Conservation (phyloP, 768 basidiomycete genomes). For the Podaxis sp. region DNA sequence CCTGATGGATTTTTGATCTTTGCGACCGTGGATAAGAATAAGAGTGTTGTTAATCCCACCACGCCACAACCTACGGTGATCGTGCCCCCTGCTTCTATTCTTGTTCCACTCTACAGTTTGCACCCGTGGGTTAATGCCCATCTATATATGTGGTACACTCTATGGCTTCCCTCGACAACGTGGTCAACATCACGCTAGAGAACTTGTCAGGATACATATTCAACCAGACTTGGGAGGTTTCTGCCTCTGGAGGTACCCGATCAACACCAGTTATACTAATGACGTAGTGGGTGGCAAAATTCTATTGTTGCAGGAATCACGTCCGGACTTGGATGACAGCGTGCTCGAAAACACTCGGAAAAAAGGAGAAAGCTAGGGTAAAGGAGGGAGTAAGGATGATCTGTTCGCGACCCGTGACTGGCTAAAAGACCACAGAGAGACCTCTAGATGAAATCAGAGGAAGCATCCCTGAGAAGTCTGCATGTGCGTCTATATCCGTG, state of each 20-base stretch:
- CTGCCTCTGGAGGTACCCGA: not conserved
- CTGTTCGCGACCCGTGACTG: not conserved
- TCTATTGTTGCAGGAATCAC: not conserved
- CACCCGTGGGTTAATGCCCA: not conserved
- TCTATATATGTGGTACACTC: not conserved
- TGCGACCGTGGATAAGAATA: slow-evolving; percentile 2
- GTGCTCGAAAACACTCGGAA: not conserved
- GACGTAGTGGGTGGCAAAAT: too few species aligned
- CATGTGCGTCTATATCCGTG: slow-evolving; percentile 4
- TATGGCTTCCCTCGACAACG: not conserved
- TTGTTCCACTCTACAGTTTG: not conserved
- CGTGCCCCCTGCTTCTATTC: slow-evolving; percentile 1
- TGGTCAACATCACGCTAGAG: not conserved
- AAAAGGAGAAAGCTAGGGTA: not conserved
- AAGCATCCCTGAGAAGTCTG: not conserved
- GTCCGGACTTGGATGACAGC: not conserved
- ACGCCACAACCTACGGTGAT: not conserved
- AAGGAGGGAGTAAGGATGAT: not conserved
- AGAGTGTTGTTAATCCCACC: not conserved
- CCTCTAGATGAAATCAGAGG: not conserved
- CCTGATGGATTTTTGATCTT: not conserved
- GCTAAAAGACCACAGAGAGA: not conserved
- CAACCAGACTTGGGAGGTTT: not conserved
- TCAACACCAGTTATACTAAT: not conserved
- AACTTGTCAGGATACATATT: not conserved